These are phyloP conservation scores for Beauveria pseudobassiana DNA, from an alignment of 2,329 filamentous ascomycete species.

Conservation along the genomic window DNA sequence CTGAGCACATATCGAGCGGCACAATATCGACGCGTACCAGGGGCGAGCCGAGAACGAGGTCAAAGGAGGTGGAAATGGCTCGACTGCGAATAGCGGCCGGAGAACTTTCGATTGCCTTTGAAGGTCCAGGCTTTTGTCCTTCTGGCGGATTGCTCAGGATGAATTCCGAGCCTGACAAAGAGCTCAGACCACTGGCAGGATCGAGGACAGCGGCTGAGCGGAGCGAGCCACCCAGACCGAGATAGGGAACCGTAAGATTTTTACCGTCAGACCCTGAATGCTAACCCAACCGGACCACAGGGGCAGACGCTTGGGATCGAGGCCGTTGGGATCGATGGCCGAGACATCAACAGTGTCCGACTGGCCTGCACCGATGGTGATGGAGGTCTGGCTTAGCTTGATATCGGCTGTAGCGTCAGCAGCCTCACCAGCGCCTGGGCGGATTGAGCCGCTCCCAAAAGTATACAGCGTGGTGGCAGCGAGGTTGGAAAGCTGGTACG, in stretches of 20 bases:
- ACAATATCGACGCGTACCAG: not conserved
- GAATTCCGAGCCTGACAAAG: not conserved
- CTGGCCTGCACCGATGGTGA: conserved; percentile 3
- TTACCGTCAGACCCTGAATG: conserved; percentile 10
- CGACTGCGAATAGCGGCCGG: not conserved
- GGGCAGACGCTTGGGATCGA: not conserved
- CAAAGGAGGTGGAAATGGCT: not conserved
- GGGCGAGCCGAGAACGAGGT: not conserved
- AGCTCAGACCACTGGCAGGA: not conserved
- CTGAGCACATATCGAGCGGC: not conserved
- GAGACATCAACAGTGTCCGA: not conserved
- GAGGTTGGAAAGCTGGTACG: not conserved
- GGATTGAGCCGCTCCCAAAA: not conserved
- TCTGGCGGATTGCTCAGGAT: not conserved
- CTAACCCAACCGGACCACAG: conserved; percentile 13
- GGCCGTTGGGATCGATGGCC: not conserved
- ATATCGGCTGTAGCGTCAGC: not conserved
- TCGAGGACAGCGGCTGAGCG: not conserved
- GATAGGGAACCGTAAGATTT: conserved; percentile 11
- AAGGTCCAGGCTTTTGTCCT: not conserved
- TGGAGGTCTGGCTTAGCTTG: conserved; percentile 3
- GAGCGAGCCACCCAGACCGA: conserved; percentile 1
- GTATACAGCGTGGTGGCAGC: not conserved
- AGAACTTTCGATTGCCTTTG: not conserved
- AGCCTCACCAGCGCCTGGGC: not conserved